Conservation (phyloP, 2,329 filamentous ascomycete species). For the Seiridium cupressi region DNA sequence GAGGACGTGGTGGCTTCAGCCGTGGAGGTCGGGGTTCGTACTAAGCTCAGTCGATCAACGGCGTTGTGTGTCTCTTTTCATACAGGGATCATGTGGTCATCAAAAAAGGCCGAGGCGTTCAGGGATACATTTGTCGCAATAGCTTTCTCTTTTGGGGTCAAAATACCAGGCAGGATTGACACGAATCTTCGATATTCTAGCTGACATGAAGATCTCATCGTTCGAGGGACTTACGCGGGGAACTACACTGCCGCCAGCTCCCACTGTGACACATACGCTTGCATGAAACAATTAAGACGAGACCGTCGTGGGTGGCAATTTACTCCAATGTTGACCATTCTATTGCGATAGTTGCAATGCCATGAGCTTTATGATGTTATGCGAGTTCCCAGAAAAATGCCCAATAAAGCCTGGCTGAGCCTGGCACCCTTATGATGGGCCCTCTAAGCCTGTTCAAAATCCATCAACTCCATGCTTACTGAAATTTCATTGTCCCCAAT, state of each 20-base stretch:
- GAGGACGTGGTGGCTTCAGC: conserved; percentile 37
- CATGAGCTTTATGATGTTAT: background rate
- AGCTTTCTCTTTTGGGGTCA: background rate
- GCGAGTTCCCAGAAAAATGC: no score
- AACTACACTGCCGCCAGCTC: no score
- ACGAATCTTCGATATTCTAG: background rate
- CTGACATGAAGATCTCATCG: background rate
- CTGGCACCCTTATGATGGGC: background rate
- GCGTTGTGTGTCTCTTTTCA: conserved; percentile 8
- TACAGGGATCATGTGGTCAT: conserved; percentile 11
- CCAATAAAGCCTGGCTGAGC: no score
- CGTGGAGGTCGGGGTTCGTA: conserved; percentile 9
- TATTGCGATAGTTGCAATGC: background rate
- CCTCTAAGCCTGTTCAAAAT: background rate
- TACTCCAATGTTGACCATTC: no score
- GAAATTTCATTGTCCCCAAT: background rate
- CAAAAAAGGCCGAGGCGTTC: conserved; percentile 11
- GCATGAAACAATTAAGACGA: no score
- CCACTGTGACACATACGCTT: no score
- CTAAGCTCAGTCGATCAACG: background rate
- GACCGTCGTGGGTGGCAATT: no score
- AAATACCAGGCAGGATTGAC: conserved; percentile 4
- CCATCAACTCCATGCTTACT: background rate
- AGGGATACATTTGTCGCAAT: conserved; percentile 7
- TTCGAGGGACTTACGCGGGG: no score